Evolutionary conservation across 345 rosid genomes (phyloP).

Genomic region (Psidium guajava): DNA sequence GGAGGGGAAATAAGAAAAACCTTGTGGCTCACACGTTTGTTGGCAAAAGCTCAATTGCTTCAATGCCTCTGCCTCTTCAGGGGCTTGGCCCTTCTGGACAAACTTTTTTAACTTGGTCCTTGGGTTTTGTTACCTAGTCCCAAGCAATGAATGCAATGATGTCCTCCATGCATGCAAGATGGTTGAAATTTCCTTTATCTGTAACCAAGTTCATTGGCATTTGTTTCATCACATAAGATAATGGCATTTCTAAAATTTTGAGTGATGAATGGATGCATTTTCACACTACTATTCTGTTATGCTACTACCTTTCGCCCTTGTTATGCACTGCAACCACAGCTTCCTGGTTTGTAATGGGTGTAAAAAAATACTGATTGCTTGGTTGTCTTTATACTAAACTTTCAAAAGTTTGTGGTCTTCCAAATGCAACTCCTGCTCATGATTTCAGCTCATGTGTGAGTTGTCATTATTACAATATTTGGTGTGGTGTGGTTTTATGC

Average conservation of each 20-base stretch:
- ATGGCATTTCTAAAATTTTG: neutral
- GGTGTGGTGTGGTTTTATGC: conserved; percentile 4
- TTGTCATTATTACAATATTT: neutral
- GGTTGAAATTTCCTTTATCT: neutral
- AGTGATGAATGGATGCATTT: neutral
- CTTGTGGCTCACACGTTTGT: neutral
- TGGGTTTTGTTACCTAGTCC: neutral
- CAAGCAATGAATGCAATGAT: neutral
- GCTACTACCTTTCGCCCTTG: neutral
- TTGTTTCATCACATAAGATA: neutral
- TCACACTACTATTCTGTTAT: neutral
- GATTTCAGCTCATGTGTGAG: neutral
- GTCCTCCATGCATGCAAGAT: neutral
- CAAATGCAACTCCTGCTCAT: neutral
- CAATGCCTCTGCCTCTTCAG: neutral
- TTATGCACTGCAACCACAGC: neutral
- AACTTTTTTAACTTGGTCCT: neutral
- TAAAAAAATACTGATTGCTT: neutral
- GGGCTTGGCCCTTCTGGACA: neutral
- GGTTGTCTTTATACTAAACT: neutral
- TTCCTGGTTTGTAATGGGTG: neutral
- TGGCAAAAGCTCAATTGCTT: neutral
- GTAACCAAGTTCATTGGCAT: neutral
- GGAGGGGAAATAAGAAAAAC: neutral
- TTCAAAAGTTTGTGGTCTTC: neutral